Evolutionary conservation across 2,329 filamentous ascomycete species (phyloP).

Genomic region (Sporothrix schenckii): DNA sequence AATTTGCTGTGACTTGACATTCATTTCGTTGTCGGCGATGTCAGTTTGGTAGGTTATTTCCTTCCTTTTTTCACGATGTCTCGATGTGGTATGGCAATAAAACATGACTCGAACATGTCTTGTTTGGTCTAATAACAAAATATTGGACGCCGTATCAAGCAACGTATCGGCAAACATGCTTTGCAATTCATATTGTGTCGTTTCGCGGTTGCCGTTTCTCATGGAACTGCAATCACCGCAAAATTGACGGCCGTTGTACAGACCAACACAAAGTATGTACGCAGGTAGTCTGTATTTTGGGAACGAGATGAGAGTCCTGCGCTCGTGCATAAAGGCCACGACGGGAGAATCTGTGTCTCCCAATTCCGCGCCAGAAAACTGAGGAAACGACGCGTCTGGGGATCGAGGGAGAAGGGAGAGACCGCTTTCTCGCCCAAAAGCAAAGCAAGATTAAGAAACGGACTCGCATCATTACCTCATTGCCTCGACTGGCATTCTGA

Average conservation of each 20-base stretch:
- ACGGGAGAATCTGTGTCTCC: too few relatives aligned
- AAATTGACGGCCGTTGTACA: not conserved
- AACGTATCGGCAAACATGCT: not conserved
- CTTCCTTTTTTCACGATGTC: not conserved
- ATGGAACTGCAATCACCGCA: conserved; percentile 3
- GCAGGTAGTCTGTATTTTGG: not conserved
- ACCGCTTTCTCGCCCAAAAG: not conserved
- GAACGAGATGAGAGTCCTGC: too few relatives aligned
- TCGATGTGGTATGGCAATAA: not conserved
- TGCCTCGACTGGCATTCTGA: not conserved
- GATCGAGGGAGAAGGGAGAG: not conserved
- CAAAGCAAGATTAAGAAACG: not conserved
- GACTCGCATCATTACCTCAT: not conserved
- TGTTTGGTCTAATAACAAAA: not conserved
- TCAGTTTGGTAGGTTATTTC: not conserved
- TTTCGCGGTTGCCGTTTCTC: conserved; percentile 9
- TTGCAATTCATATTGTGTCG: not conserved
- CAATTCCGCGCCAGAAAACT: too few relatives aligned
- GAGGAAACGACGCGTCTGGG: conserved; percentile 1
- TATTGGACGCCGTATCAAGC: not conserved
- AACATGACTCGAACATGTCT: not conserved
- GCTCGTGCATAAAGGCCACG: too few relatives aligned
- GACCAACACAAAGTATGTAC: not conserved
- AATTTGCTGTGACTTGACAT: not conserved
- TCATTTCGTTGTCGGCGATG: not conserved